These are phyloP conservation scores for Syncephalastrum racemosum DNA, from an alignment of 371 early-diverging fungal genomes.

Conservation along the genomic window DNA sequence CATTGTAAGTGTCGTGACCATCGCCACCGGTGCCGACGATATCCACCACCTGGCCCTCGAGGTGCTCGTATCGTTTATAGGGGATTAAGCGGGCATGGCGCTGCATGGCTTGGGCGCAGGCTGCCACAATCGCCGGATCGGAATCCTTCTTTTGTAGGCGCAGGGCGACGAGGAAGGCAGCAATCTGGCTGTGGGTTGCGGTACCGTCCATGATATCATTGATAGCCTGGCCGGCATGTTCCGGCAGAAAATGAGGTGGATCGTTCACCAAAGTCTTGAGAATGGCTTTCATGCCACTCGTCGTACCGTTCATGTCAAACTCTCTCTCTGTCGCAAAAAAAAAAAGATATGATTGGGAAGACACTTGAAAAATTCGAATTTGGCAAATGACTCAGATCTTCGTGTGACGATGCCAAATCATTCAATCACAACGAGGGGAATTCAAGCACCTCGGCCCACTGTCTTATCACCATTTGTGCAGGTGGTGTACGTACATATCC, in stretches of 20 bases:
- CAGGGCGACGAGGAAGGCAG: conserved; percentile 80
- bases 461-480: no score
- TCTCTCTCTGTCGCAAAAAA: no score
- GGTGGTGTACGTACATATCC: no score
- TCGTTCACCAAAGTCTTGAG: conserved; percentile 62
- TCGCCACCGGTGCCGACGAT: conserved; percentile 99
- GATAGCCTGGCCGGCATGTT: conserved; percentile 65
- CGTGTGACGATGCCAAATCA: no score
- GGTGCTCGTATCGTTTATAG: conserved; percentile 39
- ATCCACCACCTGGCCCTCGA: conserved; percentile 68
- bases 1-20: conserved; percentile 95
- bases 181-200: conserved; percentile 81
- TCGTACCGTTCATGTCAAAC: no score
- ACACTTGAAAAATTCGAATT: no score
- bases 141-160: conserved; percentile 69
- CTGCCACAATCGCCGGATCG: conserved; percentile 80
- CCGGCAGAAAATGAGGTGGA: conserved; percentile 66
- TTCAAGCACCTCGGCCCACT: no score
- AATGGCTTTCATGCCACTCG: conserved; percentile 43
- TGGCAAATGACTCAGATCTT: no score
- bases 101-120: conserved; percentile 69
- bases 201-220: conserved; percentile 75
- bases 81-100: conserved; percentile 57
- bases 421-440: no score
- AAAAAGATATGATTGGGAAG: no score